Conservation (phyloP, 2,329 filamentous ascomycete genomes). For the Lasiodiplodia theobromae region DNA sequence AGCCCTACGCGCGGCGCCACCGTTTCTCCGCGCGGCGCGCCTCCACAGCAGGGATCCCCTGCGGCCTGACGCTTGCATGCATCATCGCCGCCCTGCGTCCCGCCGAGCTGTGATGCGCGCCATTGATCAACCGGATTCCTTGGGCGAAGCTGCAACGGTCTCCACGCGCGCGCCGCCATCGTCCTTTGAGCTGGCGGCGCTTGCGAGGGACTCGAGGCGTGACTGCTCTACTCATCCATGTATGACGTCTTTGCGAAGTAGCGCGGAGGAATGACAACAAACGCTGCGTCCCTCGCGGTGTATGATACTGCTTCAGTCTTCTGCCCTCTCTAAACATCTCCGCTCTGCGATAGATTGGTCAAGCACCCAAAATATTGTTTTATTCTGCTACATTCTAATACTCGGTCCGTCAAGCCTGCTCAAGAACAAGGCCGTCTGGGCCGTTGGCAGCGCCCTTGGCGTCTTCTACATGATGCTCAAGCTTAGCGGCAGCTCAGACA, state of each 20-base stretch:
- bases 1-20: constrained; percentile 27
- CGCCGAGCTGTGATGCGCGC: neutral
- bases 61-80: neutral
- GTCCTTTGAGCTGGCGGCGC: neutral
- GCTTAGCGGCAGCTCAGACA: constrained; percentile 48
- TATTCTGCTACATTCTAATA: neutral
- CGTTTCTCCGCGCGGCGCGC: constrained; percentile 17
- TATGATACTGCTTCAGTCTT: neutral
- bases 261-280: neutral
- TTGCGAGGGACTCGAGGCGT: neutral
- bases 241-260: constrained; percentile 13
- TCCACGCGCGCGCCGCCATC: neutral
- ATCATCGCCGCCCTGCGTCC: neutral
- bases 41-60: neutral
- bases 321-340: neutral
- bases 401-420: constrained; percentile 5
- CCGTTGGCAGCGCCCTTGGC: constrained; percentile 37
- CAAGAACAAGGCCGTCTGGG: constrained; percentile 26
- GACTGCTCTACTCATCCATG: constrained; percentile 9
- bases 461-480: constrained; percentile 47
- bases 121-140: neutral
- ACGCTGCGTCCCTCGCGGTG: neutral
- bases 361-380: neutral
- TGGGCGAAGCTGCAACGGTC: too few relatives aligned
- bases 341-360: neutral